Conservation (phyloP, 495 filamentous ascomycete genomes). For the Neurospora sp. region DNA sequence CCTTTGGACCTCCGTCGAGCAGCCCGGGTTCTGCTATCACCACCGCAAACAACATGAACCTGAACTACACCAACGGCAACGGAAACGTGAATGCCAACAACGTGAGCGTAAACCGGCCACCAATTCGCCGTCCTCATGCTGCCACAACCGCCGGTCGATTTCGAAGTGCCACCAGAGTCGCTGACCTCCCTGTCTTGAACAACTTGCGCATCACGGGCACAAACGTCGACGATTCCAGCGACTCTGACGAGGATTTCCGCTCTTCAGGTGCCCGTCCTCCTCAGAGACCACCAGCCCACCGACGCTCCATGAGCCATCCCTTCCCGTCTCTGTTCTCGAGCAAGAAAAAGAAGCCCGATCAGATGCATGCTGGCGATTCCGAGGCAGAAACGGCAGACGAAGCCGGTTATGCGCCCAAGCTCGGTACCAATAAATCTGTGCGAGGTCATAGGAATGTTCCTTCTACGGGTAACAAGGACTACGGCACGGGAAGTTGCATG, state of each 20-base stretch:
- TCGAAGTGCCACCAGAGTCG: constrained; percentile 8
- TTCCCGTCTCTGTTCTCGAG: constrained; percentile 55
- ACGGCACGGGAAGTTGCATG: constrained; percentile 64
- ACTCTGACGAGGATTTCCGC: constrained; percentile 31
- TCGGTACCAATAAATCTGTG: constrained; percentile 1
- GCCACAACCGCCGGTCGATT: constrained; percentile 16
- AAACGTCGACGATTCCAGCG: constrained; percentile 25
- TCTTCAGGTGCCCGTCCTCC: constrained; percentile 13
- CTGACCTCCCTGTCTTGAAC: constrained; percentile 14
- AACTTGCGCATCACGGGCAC: constrained; percentile 10
- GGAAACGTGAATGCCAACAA: not conserved
- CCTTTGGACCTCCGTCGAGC: not conserved
- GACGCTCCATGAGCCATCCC: constrained; percentile 67
- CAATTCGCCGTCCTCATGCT: not conserved
- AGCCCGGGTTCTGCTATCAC: not conserved
- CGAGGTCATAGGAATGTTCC: constrained; percentile 19
- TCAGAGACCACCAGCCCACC: constrained; percentile 37
- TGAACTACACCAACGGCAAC: not conserved
- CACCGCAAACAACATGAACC: not conserved
- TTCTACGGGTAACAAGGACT: constrained; percentile 26
- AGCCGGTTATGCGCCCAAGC: constrained; percentile 12
- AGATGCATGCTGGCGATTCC: constrained; percentile 5
- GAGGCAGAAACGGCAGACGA: constrained; percentile 19
- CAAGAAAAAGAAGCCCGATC: constrained; percentile 39
- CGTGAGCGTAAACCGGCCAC: not conserved